Conservation (phyloP, 2,329 filamentous ascomycete species). For the Aspergillus fumigatiaffinis region DNA sequence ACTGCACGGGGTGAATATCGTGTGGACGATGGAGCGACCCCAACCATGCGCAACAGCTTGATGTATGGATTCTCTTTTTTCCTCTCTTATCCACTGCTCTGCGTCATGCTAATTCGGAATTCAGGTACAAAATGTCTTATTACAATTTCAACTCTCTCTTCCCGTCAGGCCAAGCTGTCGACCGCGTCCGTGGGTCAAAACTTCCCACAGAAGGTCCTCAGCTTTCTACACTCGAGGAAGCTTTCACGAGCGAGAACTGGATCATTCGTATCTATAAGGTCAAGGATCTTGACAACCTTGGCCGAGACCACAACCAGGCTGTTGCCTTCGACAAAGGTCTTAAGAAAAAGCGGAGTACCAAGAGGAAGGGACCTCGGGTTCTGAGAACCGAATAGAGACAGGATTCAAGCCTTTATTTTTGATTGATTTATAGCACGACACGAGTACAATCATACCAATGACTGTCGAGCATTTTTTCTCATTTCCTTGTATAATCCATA, state of each 20-base stretch:
- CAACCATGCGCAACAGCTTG: constrained; percentile 98
- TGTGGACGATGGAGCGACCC: constrained; percentile 87
- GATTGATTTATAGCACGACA: constrained; percentile 8
- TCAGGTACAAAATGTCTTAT: constrained; percentile 99
- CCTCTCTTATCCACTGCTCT: not conserved
- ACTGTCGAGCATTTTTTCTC: not conserved
- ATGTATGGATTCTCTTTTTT: constrained; percentile 62
- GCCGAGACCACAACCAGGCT: constrained; percentile 73
- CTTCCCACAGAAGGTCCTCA: constrained; percentile 81
- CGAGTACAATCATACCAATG: constrained; percentile 1
- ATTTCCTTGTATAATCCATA: not conserved
- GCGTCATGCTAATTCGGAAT: constrained; percentile 17
- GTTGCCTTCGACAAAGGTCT: constrained; percentile 50
- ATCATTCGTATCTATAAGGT: constrained; percentile 99
- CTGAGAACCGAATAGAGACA: constrained; percentile 40
- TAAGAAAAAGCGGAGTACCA: constrained; percentile 49
- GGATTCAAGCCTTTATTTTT: constrained; percentile 5
- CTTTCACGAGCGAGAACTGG: constrained; percentile 99
- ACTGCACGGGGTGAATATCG: constrained; percentile 90
- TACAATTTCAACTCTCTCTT: constrained; percentile 94
- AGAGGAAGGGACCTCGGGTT: constrained; percentile 42
- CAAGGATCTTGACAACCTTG: constrained; percentile 96
- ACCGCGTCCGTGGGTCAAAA: constrained; percentile 78
- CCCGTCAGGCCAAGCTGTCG: constrained; percentile 81
- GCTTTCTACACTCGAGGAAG: constrained; percentile 88